Base-by-base conservation (phyloP, 2,329 filamentous ascomycete species). In the Rhexocercosporidium sp. region DNA sequence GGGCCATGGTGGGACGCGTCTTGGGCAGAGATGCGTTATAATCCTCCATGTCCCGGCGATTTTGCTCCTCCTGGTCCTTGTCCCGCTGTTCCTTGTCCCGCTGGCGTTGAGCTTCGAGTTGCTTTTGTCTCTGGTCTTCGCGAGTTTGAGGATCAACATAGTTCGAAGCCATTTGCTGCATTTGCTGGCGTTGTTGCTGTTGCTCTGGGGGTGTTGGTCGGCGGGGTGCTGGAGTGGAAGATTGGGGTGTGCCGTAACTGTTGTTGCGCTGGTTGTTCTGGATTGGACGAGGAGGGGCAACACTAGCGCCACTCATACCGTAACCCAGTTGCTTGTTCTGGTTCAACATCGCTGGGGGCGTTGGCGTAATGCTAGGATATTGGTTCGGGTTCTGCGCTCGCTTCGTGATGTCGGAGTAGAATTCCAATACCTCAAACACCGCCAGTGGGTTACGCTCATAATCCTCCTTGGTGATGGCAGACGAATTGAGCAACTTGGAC, bases 391-490 rank as follows among this genome's bases (percentile, higher is more conserved):
- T 89, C 65, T 93, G 89, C 60, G 87, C 85, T 69, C 90, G 85
- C 82, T 93, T 93, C 70, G 91, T 90, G 57, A 94, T 90, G 78
- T 94, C 92, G 1, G 92, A 93, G 81, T 94, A 95, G 81, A 95
- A 95, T 78, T 94, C 91, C 20, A 95, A 82, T 53, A 93, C 92
- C 77, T 95, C 92, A 64, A 93, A 90, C 29, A 89, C 91, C 67
- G 89, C 93, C 82, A 95, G 91, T 5, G 96, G 96, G 76, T 99
- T 97, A 77, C 96, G 94, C 81, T 97, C 93, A 80, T 98, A 98
- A 78, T 99, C 96, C 76, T 99, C 96, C 81, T 97, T 97, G 67
- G 96, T 98, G 76, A 99, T 96, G 66, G 96, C 96, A 2, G 96
- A 98, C 9, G 94, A 94, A 76, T 96, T 98, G 72, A 99, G 85